Evolutionary conservation across 805 yeast genomes (phyloP), one percentile per base, ranked within the genome.

Genomic region (Zygosaccharomyces pseudorouxii): DNA sequence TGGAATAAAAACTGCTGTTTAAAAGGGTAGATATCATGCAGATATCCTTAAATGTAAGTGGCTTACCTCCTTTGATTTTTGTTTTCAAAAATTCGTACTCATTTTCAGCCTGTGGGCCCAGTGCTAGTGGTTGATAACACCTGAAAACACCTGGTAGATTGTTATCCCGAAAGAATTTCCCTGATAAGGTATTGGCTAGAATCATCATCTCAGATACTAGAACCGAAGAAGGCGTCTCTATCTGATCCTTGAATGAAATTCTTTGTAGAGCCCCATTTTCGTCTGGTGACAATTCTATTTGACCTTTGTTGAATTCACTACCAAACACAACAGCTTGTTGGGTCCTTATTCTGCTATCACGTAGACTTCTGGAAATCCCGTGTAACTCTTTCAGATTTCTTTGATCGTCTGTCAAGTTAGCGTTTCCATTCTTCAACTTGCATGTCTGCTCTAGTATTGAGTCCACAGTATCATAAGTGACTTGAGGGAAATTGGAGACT

Each of bases 121-220:
- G 25, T 7, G 53, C 49, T 58, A 70, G 60, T 14, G 63, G 54
- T 44, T 63, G 62, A 50, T 73, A 82, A 10, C 60, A 55, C 38
- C 67, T 57, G 31, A 48, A 65, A 1, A 86, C 69, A 9, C 82
- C 79, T 2, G 84, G 81, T 8, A 81, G 73, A 0, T 67, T 56
- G 36, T 77, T 67, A 4, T 63, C 54, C 2, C 53, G 38, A 12
- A 83, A 77, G 55, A 71, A 75, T 1, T 63, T 50, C 0, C 85
- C 85, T 1, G 81, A 73, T 3, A 82, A 67, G n/a, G 75, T 69
- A 62, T 89, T 89, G 0, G 93, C 89, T 39, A 79, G 68, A 20
- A 90, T 76, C 99, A 92, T 92, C 42, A 86, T 64, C 62, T 92
- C 95, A 0, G 92, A 76, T 1, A 92, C 97, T 22, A 92, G 70